A percentile compares a stretch with the other conserved stretches of the same genome.
phyloP scores from a whole-genome alignment of 202 grass and related monocot genomes.

The Schoenoplectus triqueter region DNA sequence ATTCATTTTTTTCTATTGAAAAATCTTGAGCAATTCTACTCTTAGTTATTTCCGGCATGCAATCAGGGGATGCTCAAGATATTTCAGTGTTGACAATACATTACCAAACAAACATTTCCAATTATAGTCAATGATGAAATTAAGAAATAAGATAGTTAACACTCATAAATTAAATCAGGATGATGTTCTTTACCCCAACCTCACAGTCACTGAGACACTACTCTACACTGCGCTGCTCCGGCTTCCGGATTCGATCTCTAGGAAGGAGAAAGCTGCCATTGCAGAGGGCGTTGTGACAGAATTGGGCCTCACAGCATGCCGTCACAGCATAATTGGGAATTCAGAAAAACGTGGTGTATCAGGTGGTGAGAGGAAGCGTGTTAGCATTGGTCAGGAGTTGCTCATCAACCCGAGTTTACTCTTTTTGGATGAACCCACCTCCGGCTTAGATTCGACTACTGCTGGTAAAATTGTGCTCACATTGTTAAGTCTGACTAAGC shows the following conservation, averaged over 20 bases:
- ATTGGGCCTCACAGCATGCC: conserved; percentile 45
- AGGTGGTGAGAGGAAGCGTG: conserved; percentile 53
- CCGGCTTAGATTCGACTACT: conserved; percentile 61
- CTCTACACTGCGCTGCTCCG: conserved; percentile 56
- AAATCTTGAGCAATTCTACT: too few relatives aligned
- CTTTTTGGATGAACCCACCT: conserved; percentile 90
- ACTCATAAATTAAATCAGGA: conserved; percentile 33
- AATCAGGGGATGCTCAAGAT: too few relatives aligned
- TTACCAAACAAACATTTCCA: neutral
- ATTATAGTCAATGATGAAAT: neutral
- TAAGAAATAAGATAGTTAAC: neutral
- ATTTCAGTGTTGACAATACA: neutral
- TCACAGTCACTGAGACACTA: conserved; percentile 54
- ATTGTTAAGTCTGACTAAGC: conserved; percentile 35
- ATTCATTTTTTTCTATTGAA: neutral
- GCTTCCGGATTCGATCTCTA: conserved; percentile 42
- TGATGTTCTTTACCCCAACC: conserved; percentile 52
- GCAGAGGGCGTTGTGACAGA: conserved; percentile 48
- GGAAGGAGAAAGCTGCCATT: conserved; percentile 38
- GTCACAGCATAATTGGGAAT: conserved; percentile 49
- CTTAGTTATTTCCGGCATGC: too few relatives aligned
- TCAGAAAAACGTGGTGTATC: conserved; percentile 46
- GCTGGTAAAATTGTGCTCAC: conserved; percentile 47
- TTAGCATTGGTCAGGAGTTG: conserved; percentile 71
- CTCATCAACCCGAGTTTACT: conserved; percentile 89